Conservation (phyloP, 306 rosid species). For the Trifolium subterraneum region DNA sequence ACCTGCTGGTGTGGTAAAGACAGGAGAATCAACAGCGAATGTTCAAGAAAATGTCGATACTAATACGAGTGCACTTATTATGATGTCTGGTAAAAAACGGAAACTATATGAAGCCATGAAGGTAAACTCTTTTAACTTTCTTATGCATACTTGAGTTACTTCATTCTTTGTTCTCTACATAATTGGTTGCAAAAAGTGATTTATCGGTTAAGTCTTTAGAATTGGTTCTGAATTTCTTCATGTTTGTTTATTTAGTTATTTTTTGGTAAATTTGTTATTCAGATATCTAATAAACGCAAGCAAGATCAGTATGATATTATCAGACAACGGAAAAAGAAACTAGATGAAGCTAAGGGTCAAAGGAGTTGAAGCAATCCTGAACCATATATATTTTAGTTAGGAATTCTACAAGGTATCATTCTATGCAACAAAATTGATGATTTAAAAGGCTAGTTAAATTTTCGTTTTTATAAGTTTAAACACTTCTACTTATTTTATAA, state of each 20-base stretch:
- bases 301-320: constrained; percentile 45
- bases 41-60: constrained; percentile 45
- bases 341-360: constrained; percentile 52
- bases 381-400: too few species aligned
- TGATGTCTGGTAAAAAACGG: constrained; percentile 65
- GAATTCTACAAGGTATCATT: too few species aligned
- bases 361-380: constrained; percentile 15
- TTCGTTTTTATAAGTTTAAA: too few species aligned
- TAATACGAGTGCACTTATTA: constrained; percentile 42
- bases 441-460: too few species aligned
- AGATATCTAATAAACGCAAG: constrained; percentile 70
- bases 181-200: neutral
- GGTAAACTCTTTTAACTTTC: constrained; percentile 46
- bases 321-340: constrained; percentile 65
- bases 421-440: too few species aligned
- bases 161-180: too few species aligned
- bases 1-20: constrained; percentile 13
- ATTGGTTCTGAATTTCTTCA: constrained; percentile 6
- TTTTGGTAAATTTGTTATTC: constrained; percentile 25
- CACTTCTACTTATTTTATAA: too few species aligned
- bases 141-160: too few species aligned
- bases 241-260: neutral
- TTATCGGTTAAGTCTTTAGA: neutral
- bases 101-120: constrained; percentile 63
- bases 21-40: constrained; percentile 46